Evolutionary conservation across 2,329 filamentous ascomycete species (phyloP).

Genomic region (Colletotrichum sp.): DNA sequence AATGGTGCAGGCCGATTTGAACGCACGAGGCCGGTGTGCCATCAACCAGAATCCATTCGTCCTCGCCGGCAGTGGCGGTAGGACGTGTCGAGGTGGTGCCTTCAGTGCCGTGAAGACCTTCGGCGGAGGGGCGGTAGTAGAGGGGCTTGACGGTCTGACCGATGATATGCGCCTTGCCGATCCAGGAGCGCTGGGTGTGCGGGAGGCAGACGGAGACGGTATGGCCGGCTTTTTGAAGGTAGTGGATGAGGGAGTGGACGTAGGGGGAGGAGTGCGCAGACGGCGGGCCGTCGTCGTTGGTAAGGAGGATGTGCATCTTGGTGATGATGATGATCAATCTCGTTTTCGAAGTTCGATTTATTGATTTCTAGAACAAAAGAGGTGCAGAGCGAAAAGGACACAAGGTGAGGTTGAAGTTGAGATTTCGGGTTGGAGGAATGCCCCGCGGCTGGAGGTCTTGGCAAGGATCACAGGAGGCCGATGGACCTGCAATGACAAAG

Average conservation of each 20-base stretch:
- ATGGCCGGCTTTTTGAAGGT: slow-evolving; percentile 77
- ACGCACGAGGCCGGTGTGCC: slow-evolving; percentile 82
- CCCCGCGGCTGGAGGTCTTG: not conserved
- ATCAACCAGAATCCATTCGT: slow-evolving; percentile 84
- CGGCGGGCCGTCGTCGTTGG: slow-evolving; percentile 83
- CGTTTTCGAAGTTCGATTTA: not conserved
- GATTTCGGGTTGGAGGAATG: not conserved
- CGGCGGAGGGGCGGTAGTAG: slow-evolving; percentile 73
- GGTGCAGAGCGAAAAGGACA: not conserved
- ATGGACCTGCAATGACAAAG: not conserved
- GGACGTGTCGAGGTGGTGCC: slow-evolving; percentile 66
- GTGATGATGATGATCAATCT: not conserved
- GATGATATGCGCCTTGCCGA: slow-evolving; percentile 96
- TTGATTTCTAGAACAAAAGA: not conserved
- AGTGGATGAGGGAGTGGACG: slow-evolving; percentile 73
- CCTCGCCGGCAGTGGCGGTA: slow-evolving; percentile 55
- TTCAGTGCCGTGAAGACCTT: slow-evolving; percentile 49
- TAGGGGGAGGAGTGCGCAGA: slow-evolving; percentile 81
- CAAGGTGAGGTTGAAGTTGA: not conserved
- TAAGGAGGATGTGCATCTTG: slow-evolving; percentile 67
- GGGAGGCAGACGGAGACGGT: slow-evolving; percentile 91
- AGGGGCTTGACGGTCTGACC: slow-evolving; percentile 83
- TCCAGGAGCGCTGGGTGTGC: slow-evolving; percentile 93
- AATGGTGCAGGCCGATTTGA: slow-evolving; percentile 82
- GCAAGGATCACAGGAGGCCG: not conserved